A percentile compares a stretch with the other conserved stretches of the same genome.
Evolutionary conservation across 2,329 filamentous ascomycete genomes (phyloP).

Genomic region (Ophiostoma triangulosporum): DNA sequence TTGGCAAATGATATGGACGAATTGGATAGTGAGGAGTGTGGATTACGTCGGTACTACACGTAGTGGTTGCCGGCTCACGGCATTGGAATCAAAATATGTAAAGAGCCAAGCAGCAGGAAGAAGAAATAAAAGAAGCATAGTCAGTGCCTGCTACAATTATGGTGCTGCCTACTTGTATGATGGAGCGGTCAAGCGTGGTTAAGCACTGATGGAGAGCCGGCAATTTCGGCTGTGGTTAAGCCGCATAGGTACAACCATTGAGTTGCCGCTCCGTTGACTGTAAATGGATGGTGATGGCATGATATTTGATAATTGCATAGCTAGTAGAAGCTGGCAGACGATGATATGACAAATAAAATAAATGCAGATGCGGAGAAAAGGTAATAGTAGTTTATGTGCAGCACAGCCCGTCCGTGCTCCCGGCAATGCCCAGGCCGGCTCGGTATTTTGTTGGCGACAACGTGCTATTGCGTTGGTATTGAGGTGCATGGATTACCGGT

Average conservation of each 20-base stretch:
- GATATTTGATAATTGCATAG: not conserved
- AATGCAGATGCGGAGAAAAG: not conserved
- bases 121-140: not conserved
- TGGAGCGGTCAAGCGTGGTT: not conserved
- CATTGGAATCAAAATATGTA: not conserved
- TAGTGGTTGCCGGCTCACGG: too few relatives aligned
- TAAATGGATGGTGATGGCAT: not conserved
- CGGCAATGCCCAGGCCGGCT: not conserved
- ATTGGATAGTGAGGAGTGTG: not conserved
- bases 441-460: not conserved
- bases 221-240: not conserved
- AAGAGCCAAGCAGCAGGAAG: not conserved
- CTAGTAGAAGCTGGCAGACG: not conserved
- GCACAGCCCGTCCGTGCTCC: not conserved
- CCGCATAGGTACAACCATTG: not conserved
- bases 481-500: constrained; percentile 43
- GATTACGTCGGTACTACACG: constrained; percentile 1
- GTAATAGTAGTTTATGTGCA: not conserved
- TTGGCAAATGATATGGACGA: constrained; percentile 11
- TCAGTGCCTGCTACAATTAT: not conserved
- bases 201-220: not conserved
- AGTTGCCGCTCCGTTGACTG: not conserved
- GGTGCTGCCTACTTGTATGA: not conserved
- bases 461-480: not conserved
- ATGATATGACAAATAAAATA: not conserved